Percentiles rank a stretch among this genome's conserved stretches.
Conservation (phyloP, 2,329 filamentous ascomycete species). For the Neocucurbitaria cava region DNA sequence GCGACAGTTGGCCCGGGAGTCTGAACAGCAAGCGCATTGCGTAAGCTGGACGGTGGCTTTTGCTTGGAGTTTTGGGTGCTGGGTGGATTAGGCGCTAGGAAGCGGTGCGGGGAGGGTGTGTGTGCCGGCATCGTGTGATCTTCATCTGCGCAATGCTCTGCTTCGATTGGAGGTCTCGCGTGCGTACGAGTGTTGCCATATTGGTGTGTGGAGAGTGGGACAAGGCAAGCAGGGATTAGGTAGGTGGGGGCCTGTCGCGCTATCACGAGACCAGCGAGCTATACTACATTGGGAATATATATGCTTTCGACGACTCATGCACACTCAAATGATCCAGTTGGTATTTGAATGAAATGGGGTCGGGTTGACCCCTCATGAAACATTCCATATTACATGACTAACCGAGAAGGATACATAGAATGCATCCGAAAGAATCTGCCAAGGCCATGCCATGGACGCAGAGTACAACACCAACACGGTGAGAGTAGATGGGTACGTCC, state of each 20-base stretch:
- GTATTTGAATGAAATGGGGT: background rate
- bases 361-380: too few species aligned
- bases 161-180: background rate
- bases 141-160: slow-evolving; percentile 8
- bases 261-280: slow-evolving; percentile 14
- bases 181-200: slow-evolving; percentile 1
- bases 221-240: slow-evolving; percentile 3
- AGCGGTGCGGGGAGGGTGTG: slow-evolving; percentile 45
- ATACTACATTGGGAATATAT: background rate
- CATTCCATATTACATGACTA: background rate
- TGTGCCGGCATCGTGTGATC: slow-evolving; percentile 30
- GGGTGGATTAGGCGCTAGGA: slow-evolving; percentile 30
- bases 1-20: slow-evolving; percentile 5
- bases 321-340: background rate
- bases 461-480: background rate
- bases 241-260: slow-evolving; percentile 22
- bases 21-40: slow-evolving; percentile 24
- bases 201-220: slow-evolving; percentile 3
- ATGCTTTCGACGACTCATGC: too few species aligned
- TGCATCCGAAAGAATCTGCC: background rate
- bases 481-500: background rate
- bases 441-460: background rate
- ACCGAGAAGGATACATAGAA: background rate
- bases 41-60: slow-evolving; percentile 34
- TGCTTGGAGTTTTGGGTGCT: slow-evolving; percentile 23